Evolutionary conservation across 148 eudicot species (phyloP), one percentile per base, ranked within the genome.

Genomic region (Cornus kousa): DNA sequence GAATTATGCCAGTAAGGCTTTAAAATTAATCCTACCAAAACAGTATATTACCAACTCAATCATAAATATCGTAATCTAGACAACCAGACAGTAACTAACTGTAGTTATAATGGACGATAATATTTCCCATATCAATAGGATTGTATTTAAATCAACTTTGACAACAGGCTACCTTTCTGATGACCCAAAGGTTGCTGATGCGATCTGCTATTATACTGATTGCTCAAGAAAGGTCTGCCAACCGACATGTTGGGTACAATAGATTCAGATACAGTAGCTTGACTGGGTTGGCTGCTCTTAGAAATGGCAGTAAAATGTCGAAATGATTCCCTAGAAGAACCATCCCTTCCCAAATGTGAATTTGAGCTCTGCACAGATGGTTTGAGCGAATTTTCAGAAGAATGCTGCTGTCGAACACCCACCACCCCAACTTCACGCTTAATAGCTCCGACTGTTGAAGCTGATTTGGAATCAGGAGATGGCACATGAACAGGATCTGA

Each of bases 401-500:
- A 81, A 62, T 84, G 91, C 65, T 89, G 91, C 65, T 89, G 90
- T 33, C 94, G 97, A 79, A 89, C 89, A 79, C 99, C 99, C 64
- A 91, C 98, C 70, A 87, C 93, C 67, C 98, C 97, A 77, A 93
- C 87, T 68, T 91, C 97, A 83, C 98, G 99, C 86, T 85, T 89
- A 80, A 87, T 88, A 39, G 98, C 90, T 62, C 98, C 97, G 85
- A 92, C 79, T 69, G 87, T 86, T 62, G 91, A 87, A 77, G 92
- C 86, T 14, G 92, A 83, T 85, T 90, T 88, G 43, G 97, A 90
- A 76, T 89, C 87, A 72, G 81, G 87, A 16, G 95, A 92, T 76
- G 98, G 99, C 71, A 93, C 94, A 81, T 96, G 99, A 79, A 94
- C 97, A 82, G 98, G 98, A 88, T 96, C 99, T 14, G 92, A 96